Evolutionary conservation across 768 basidiomycete species (phyloP), one percentile per base, ranked within the genome.

Genomic region (Cystobasidium ongulense): DNA sequence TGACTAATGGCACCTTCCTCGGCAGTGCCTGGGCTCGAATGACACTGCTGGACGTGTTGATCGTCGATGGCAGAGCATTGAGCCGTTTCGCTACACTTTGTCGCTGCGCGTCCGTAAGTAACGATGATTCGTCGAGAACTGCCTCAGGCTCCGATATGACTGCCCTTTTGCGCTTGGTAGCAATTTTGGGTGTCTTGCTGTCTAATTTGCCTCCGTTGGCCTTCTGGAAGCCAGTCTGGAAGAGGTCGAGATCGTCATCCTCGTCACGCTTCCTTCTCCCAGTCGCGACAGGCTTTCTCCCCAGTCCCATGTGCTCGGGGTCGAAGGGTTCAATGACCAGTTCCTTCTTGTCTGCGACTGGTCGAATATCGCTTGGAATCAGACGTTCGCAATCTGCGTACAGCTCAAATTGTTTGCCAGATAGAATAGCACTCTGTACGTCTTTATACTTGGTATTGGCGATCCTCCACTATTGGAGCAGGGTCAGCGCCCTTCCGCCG

Each of bases 371-470:
- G 41, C 85, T 86, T 0, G 95, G 93, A 1, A 98, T 82, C 13
- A 99, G 83, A 0, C 92, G 89, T 73, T 88, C 86, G 63, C 95
- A 90, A 80, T 99, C 96, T n/a, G 85, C 88, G 78, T 92, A 99
- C 11, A 98, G 85, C 80, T 98, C 93, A 36, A 96, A 87, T 75
- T 89, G 85, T 67, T 90, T 88, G 29, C 92, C 92, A 68, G 88
- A 87, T 62, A 88, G 85, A 80, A 99, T 96, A 50, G 88, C 85
- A 77, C 86, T 88, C 80, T 98, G 95, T 1, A 98, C 90, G 77
- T 91, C 88, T 75, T 88, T 86, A 82, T 99, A 95, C 1, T 87
- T 87, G 50, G 86, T 87, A 77, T 91, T 88, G 0, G 96, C 93
- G 76, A 88, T 90, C 65, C 90, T 88, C 84, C 93, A 90, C 74